These are phyloP conservation scores for Rubroshorea leprosula DNA, from an alignment of 345 rosid species.

Conservation along the genomic window DNA sequence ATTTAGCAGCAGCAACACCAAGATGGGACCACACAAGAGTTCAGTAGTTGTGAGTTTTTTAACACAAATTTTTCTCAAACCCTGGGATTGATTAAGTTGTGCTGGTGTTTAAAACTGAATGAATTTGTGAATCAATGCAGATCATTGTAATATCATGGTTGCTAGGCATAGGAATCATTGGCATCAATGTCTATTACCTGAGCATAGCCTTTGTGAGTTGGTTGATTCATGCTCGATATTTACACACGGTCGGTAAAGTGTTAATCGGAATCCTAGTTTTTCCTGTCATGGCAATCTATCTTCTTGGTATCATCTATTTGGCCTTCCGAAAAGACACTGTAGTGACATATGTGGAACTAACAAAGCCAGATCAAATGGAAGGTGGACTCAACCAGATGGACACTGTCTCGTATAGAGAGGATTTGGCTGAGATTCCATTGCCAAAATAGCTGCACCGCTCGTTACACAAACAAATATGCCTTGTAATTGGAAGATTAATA, in stretches of 20 bases:
- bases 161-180: slow-evolving; percentile 42
- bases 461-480: too few relatives aligned
- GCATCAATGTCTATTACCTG: slow-evolving; percentile 58
- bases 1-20: slow-evolving; percentile 56
- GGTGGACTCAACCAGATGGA: slow-evolving; percentile 10
- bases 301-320: slow-evolving; percentile 37
- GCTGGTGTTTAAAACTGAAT: too few relatives aligned
- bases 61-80: too few relatives aligned
- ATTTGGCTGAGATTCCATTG: slow-evolving; percentile 37
- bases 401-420: slow-evolving; percentile 36
- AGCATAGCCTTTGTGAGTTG: slow-evolving; percentile 46
- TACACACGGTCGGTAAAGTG: slow-evolving; percentile 36
- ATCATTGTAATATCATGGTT: slow-evolving; percentile 51
- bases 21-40: slow-evolving; percentile 71
- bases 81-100: too few relatives aligned
- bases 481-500: too few relatives aligned
- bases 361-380: slow-evolving; percentile 29
- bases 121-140: too few relatives aligned
- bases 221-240: slow-evolving; percentile 29
- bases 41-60: slow-evolving; percentile 48
- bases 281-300: slow-evolving; percentile 46
- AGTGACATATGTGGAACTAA: slow-evolving; percentile 33
- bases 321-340: slow-evolving; percentile 42
- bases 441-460: slow-evolving; percentile 23
- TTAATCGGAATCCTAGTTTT: slow-evolving; percentile 48